Evolutionary conservation across 2,329 filamentous ascomycete genomes (phyloP).

Genomic region (Colletotrichum eleusines): DNA sequence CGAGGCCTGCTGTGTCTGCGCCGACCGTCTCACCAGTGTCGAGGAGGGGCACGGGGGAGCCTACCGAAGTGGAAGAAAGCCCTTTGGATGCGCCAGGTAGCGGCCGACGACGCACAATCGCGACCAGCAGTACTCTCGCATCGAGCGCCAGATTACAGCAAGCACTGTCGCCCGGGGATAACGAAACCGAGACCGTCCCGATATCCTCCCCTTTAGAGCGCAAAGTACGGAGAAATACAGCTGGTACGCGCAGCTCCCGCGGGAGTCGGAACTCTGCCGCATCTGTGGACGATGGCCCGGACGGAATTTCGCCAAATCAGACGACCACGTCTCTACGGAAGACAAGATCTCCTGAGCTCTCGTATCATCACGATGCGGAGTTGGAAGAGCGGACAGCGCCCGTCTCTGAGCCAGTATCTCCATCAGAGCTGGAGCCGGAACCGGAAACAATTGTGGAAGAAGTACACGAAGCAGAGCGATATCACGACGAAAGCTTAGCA

Average conservation of each 20-base stretch:
- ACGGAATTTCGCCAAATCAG: slow-evolving; percentile 53
- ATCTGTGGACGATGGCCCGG: slow-evolving; percentile 44
- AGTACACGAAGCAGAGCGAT: background rate
- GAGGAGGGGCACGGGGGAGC: slow-evolving; percentile 23
- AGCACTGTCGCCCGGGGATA: slow-evolving; percentile 50
- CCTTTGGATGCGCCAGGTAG: slow-evolving; percentile 68
- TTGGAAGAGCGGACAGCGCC: background rate
- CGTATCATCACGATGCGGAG: slow-evolving; percentile 6
- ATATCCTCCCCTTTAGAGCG: slow-evolving; percentile 58
- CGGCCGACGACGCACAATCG: slow-evolving; percentile 60
- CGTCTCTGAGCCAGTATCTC: background rate
- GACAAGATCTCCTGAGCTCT: slow-evolving; percentile 38
- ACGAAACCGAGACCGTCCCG: slow-evolving; percentile 46
- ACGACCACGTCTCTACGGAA: background rate
- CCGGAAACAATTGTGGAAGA: slow-evolving; percentile 15
- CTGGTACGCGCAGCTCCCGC: slow-evolving; percentile 46
- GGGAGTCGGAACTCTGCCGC: slow-evolving; percentile 43
- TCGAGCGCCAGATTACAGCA: slow-evolving; percentile 60
- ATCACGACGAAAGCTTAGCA: slow-evolving; percentile 48
- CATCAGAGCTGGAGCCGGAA: slow-evolving; percentile 11
- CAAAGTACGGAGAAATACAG: slow-evolving; percentile 54
- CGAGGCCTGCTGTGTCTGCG: slow-evolving; percentile 29
- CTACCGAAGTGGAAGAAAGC: slow-evolving; percentile 65
- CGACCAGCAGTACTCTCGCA: slow-evolving; percentile 51
- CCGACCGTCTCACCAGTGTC: slow-evolving; percentile 24